Percentiles rank a stretch among this genome's conserved stretches.
These are phyloP conservation scores for Pseudonitzschia multistriata DNA, from an alignment of 108 stramenopile genomes.

Conservation along the genomic window DNA sequence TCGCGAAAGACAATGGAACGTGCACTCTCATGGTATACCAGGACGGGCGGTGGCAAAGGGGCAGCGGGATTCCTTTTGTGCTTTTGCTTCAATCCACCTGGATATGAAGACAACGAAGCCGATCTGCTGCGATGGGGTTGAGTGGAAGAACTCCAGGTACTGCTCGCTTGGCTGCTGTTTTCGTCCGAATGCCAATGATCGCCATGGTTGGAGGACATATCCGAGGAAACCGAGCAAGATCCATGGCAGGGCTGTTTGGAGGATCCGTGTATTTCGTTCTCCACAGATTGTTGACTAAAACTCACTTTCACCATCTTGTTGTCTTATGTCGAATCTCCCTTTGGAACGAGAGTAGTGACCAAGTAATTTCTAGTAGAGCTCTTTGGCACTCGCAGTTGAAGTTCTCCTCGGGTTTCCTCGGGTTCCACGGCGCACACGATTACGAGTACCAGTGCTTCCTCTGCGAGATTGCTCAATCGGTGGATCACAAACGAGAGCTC, in stretches of 20 bases:
- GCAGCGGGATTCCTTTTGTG: background rate
- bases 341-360: too few species aligned
- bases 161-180: background rate
- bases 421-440: too few species aligned
- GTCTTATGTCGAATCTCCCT: background rate
- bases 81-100: background rate
- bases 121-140: background rate
- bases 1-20: constrained; percentile 89
- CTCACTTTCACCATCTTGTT: constrained; percentile 1
- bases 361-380: too few species aligned
- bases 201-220: background rate
- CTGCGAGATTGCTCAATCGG: too few species aligned
- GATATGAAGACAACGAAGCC: background rate
- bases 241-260: background rate
- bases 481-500: too few species aligned
- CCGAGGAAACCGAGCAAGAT: background rate
- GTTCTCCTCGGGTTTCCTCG: too few species aligned
- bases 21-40: constrained; percentile 84
- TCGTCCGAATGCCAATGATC: constrained; percentile 13
- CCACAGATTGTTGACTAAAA: background rate
- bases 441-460: too few species aligned
- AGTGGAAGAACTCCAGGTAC: constrained; percentile 8
- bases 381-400: too few species aligned
- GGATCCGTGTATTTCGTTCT: background rate
- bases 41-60: constrained; percentile 34